Evolutionary conservation across 2,329 filamentous ascomycete species (phyloP), one percentile per base, ranked within the genome.

Genomic region (Tricladium varicosporioides): DNA sequence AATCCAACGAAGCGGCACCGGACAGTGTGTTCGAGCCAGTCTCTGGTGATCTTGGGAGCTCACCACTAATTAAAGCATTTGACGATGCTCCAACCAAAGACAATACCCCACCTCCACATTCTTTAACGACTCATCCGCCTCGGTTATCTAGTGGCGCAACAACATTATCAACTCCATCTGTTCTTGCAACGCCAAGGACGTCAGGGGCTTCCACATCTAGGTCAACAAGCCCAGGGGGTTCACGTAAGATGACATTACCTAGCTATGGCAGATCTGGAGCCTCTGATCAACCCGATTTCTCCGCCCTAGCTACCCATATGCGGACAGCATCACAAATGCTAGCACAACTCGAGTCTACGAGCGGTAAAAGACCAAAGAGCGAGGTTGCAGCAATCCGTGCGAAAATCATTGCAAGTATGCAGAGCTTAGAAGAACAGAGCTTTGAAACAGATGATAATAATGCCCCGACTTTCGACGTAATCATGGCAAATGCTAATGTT

Each of bases 341-440:
- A 45, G 88, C 90, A 13, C 90, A 94, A 67, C 79, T 94, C 9
- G 89, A 94, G 58, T 83, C 88, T 1, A 93, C 88, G 18, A 87
- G 87, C 62, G 87, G 89, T 27, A 94, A 93, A 73, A 80, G 90
- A 33, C 90, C 90, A 1, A 88, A 83, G 68, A 84, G 86, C 31
- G 90, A 94, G 72, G 90, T 94, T 4, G 90, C 89, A 15, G 88
- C 89, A 7, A 94, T 94, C 70, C 82, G 91, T 64, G 86, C 89
- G 43, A 92, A 91, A 73, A 94, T 94, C 62, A 94, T 94, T 66
- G 90, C 90, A 2, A 93, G 89, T 71, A 94, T 94, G 91, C 90
- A 94, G 71, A 91, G 82, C 63, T 75, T 94, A 8, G 90, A 94
- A 71, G 91, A 94, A 71, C 88, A 93, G 70, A 92, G 86, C 69